Evolutionary conservation across 2,329 filamentous ascomycete species (phyloP).

Genomic region (Penicillium sclerotiorum): DNA sequence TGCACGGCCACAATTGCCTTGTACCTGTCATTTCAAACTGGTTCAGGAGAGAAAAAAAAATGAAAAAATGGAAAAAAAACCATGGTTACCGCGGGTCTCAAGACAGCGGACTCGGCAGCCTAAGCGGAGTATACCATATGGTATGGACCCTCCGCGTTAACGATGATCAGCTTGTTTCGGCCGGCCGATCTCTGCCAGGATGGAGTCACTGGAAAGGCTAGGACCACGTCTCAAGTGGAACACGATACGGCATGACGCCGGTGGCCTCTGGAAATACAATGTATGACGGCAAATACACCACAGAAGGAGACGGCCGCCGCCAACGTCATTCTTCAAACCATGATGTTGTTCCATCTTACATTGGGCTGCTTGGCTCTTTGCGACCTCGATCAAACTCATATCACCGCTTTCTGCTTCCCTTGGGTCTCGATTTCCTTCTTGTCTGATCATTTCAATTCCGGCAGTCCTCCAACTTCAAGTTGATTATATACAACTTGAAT

Average conservation of each 20-base stretch:
- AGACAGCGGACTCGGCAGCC: too few species aligned
- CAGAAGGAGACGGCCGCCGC: constrained; percentile 13
- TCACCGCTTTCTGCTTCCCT: constrained; percentile 9
- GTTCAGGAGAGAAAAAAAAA: too few species aligned
- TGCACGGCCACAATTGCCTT: too few species aligned
- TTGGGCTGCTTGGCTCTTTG: background rate
- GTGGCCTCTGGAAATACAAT: constrained; percentile 3
- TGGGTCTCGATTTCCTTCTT: background rate
- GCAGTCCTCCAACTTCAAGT: background rate
- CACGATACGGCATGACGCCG: constrained; percentile 16
- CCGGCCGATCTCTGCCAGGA: background rate
- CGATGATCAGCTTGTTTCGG: background rate
- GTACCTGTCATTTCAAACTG: too few species aligned
- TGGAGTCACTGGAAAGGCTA: background rate
- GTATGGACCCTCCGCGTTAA: background rate
- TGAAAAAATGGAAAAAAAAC: too few species aligned
- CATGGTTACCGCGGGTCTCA: too few species aligned
- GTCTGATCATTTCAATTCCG: background rate
- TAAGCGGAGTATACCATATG: too few species aligned
- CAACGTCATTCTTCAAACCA: constrained; percentile 25
- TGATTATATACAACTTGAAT: constrained; percentile 1
- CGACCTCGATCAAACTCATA: constrained; percentile 16
- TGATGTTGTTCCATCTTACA: background rate
- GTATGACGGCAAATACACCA: background rate
- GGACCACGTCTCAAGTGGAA: constrained; percentile 13